Base-by-base conservation (phyloP, 1,284 basidiomycete genomes). In the Xerocomus nothofagi region DNA sequence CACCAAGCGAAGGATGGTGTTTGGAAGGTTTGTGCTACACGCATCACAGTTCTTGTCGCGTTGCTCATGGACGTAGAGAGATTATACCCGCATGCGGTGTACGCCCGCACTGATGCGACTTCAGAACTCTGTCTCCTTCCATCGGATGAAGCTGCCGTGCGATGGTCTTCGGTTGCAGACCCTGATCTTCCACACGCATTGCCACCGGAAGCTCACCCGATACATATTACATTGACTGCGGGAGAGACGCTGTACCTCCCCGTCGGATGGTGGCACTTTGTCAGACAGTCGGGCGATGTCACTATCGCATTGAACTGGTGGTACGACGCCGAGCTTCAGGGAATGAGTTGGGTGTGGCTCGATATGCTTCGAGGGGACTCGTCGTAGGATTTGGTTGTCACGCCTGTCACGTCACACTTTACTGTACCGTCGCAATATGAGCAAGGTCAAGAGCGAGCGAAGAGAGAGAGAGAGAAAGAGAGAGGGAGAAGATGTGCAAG, bases 231-330 rank as follows among this genome's bases (percentile, higher is more conserved):
- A 0, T 65, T 96, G 6, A 58, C 71, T 7, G 77, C 79, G 15
- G 92, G 93, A 2, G 87, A 95, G 56, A 85, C 87, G 1, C 69
- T 96, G n/a, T 95, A 92, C 68, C 79, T 96, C 23, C 93, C 93
- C 17, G 81, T 87, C 2, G 86, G 90, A 0, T 96, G 93, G 93
- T 96, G 88, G 85, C 93, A 96, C 67, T 80, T 88, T 62, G 92
- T 96, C 37, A 74, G 78, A 29, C 79, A 91, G 68, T 71, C 82
- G 53, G 77, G 74, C 18, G 70, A 79, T 58, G 72, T 77, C 7
- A 82, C 78, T 0, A 84, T 94, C 44, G 92, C 92, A 1, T 66
- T 93, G 26, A 96, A 95, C 61, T 93, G 91, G 84, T 95, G 86
- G 84, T 93, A 91, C 63, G 90, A 93, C 59, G 77, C 86, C 57